Evolutionary conservation across 108 stramenopile genomes (phyloP), one percentile per base, ranked within the genome.

Genomic region (Fragilaria crotonensis): DNA sequence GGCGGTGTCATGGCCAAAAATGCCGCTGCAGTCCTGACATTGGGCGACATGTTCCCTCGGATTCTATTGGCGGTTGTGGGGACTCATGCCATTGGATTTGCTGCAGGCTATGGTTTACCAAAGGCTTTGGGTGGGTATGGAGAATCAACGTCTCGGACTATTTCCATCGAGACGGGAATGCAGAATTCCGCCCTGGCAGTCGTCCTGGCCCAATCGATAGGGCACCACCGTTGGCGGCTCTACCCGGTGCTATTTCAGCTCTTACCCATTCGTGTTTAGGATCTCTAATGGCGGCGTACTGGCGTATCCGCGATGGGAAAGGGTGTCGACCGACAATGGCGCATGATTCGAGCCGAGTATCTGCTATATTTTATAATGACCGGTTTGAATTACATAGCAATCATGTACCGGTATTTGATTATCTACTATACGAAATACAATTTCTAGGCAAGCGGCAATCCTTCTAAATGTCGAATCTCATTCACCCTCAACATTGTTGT

Each of bases 161-260:
- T 95, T 45, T 90, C 88, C 18, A 97, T 97, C 57, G 92, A 96
- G 62, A 89, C 90, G 3, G 95, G 96, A 1, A 97, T 97, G 96
- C 95, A 97, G 65, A 97, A 97, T 54, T 84, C 81, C 2, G 96
- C 95, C 0, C 61, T 97, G 33, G 96, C 95, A 5, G 95, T 97
- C 0, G 95, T 97, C 2, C 79, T 97, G 48, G 95, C 96, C 0
- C 78, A 89, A 52, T 78, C 80, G 21, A 82, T 95, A 45, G 90
- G 89, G 7, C 85, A 17, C 76, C 80, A n/a, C 73, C 84, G 5
- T 56, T 90, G 23, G 82, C 87, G 1, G 81, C 72, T 55, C 63
- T 97, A 57, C 96, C 96, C 3, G 96, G 96, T 5, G 94, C 96
- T 2, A 41, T 97, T 28, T 84, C 82, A 20, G 95, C 96, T 1